Evolutionary conservation across 2,329 filamentous ascomycete genomes (phyloP), one percentile per base, ranked within the genome.

Genomic region (Sordariomycetes sp.): DNA sequence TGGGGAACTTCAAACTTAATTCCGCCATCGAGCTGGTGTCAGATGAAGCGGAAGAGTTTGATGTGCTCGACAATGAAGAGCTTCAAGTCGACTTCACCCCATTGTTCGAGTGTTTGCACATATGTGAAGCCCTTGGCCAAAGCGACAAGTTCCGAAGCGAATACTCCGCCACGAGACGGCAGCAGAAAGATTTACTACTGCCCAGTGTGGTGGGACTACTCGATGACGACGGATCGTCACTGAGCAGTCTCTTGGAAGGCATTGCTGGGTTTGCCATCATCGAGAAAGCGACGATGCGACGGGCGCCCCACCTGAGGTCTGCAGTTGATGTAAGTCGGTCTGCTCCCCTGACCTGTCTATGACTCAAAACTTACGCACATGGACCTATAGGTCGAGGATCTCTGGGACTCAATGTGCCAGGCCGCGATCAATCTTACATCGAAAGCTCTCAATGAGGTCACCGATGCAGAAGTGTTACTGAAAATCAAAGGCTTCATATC

Each of bases 361-460:
- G 25, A 28, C 25, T n/a, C 14, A 14, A 18, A 14, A 20, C 35
- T 16, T 54, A 37, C 32, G 22, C 37, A n/a, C 18, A 16, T 14
- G 16, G 24, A 16, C 20, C 22, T 59, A 25, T 61, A 92, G 88
- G 85, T 97, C n/a, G 94, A 99, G 67, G 94, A 97, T 71, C 76
- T 99, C 2, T 99, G 94, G 94, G 93, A 97, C 66, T 97, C 92
- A 0, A 94, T 97, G 89, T 97, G 93, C 68, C 89, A 92, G 66
- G 86, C 87, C 52, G 87, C 90, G 0, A 90, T 97, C 63, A 81
- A 80, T 10, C 77, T 97, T 54, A 95, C 96, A 61, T 86, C 87
- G 1, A 89, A 87, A 64, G 87, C 90, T 0, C 76, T 99, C 4
- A 80, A 82, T 55, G 83, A 86, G 48, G 83, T 99, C n/a, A 85